Percentiles rank a stretch among this genome's conserved stretches.
phyloP scores from a whole-genome alignment of 768 basidiomycete genomes.

The Scleroderma citrinum region DNA sequence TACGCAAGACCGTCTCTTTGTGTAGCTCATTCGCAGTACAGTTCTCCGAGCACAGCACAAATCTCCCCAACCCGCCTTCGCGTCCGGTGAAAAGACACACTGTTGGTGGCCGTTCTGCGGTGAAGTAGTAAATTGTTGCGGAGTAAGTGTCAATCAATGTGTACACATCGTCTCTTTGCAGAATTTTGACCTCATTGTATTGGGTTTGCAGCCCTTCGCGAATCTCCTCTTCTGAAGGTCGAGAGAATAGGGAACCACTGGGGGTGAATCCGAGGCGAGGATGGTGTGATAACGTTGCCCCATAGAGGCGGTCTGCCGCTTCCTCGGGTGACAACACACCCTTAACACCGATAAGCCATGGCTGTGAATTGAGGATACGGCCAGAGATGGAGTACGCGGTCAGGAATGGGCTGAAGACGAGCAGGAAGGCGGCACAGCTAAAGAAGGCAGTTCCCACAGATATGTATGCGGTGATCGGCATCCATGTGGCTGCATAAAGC shows the following conservation, averaged over 20 bases:
- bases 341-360: conserved; percentile 19
- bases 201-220: conserved; percentile 9
- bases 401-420: conserved; percentile 3
- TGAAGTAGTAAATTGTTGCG: conserved; percentile 14
- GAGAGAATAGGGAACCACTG: conserved; percentile 12
- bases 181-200: background rate
- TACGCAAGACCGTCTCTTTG: conserved; percentile 16
- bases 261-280: conserved; percentile 9
- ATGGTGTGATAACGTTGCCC: conserved; percentile 4
- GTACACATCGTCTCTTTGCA: conserved; percentile 2
- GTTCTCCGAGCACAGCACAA: conserved; percentile 18
- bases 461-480: background rate
- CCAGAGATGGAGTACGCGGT: conserved; percentile 12
- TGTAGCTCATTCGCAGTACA: conserved; percentile 11
- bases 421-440: background rate
- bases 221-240: background rate
- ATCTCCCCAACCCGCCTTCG: conserved; percentile 17
- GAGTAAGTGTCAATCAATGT: conserved; percentile 15
- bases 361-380: conserved; percentile 10
- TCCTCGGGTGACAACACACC: conserved; percentile 9
- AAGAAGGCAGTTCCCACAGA: conserved; percentile 1
- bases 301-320: conserved; percentile 10
- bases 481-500: background rate
- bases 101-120: conserved; percentile 11
- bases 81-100: conserved; percentile 17